phyloP scores from a whole-genome alignment of 192 early-diverging fungal genomes.

The Phlyctochytrium bullatum region DNA sequence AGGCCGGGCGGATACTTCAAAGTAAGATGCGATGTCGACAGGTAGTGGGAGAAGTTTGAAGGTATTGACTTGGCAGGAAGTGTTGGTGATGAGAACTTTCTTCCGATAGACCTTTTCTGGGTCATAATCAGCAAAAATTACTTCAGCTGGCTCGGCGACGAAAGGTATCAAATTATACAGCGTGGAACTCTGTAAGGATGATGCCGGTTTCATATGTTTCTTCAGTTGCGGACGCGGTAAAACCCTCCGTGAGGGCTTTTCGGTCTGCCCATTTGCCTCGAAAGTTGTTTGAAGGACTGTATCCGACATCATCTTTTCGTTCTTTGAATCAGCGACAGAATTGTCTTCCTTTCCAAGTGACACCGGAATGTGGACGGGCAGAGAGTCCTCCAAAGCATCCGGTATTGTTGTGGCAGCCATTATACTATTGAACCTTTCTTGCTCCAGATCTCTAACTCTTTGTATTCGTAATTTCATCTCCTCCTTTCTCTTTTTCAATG shows the following conservation, averaged over 20 bases:
- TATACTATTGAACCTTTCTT: neutral
- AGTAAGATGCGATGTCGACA: conserved; percentile 26
- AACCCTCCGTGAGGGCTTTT: neutral
- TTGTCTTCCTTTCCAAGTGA: neutral
- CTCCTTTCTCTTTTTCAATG: neutral
- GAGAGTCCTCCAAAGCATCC: neutral
- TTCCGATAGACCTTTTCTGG: conserved; percentile 20
- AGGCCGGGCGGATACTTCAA: conserved; percentile 19
- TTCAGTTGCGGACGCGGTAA: conserved; percentile 20
- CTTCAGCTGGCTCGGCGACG: conserved; percentile 13
- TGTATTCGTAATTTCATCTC: neutral
- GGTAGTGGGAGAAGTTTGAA: conserved; percentile 27
- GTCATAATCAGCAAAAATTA: conserved; percentile 33
- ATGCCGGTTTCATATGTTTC: neutral
- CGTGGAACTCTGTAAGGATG: neutral
- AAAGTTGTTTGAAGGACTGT: too few relatives aligned
- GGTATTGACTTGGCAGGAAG: conserved; percentile 29
- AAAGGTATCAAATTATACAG: conserved; percentile 8
- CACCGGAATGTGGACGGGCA: neutral
- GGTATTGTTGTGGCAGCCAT: neutral
- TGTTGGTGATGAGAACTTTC: conserved; percentile 30
- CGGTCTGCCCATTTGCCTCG: neutral
- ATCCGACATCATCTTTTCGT: neutral
- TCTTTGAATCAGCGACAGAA: neutral
- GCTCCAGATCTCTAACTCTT: neutral